phyloP scores from a whole-genome alignment of 2,329 filamentous ascomycete genomes.

The Ampelomyces quisqualis region DNA sequence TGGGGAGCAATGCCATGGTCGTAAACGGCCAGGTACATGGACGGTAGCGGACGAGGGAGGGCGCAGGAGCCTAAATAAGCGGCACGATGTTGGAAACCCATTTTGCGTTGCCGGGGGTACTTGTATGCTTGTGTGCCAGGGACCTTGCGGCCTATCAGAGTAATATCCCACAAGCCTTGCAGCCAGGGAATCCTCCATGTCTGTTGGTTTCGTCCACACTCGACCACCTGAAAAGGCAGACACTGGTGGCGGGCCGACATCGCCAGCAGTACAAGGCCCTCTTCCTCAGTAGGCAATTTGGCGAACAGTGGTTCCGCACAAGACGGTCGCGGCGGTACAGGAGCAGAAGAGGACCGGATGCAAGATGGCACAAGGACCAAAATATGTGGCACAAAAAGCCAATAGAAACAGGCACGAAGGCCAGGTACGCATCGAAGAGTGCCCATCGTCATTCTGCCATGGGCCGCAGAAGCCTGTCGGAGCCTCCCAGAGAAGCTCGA shows the following conservation, averaged over 20 bases:
- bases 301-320: slow-evolving; percentile 6
- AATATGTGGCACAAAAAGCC: slow-evolving; percentile 6
- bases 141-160: slow-evolving; percentile 32
- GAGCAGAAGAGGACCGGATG: slow-evolving; percentile 11
- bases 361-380: slow-evolving; percentile 5
- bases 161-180: slow-evolving; percentile 2
- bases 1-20: background rate
- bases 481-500: slow-evolving; percentile 16
- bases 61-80: slow-evolving; percentile 6
- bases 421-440: slow-evolving; percentile 20
- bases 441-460: slow-evolving; percentile 24
- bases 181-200: slow-evolving; percentile 19
- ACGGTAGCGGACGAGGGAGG: slow-evolving; percentile 3
- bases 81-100: slow-evolving; percentile 9
- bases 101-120: slow-evolving; percentile 12
- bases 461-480: slow-evolving; percentile 24
- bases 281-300: slow-evolving; percentile 11
- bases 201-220: slow-evolving; percentile 35
- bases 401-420: slow-evolving; percentile 10
- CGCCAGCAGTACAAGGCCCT: slow-evolving; percentile 27
- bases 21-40: background rate
- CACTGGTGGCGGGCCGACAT: slow-evolving; percentile 24
- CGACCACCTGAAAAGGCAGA: slow-evolving; percentile 17
- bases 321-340: slow-evolving; percentile 6
- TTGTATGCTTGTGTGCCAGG: slow-evolving; percentile 30